Base-by-base conservation (phyloP, 306 rosid genomes). In the Cucumis melo region DNA sequence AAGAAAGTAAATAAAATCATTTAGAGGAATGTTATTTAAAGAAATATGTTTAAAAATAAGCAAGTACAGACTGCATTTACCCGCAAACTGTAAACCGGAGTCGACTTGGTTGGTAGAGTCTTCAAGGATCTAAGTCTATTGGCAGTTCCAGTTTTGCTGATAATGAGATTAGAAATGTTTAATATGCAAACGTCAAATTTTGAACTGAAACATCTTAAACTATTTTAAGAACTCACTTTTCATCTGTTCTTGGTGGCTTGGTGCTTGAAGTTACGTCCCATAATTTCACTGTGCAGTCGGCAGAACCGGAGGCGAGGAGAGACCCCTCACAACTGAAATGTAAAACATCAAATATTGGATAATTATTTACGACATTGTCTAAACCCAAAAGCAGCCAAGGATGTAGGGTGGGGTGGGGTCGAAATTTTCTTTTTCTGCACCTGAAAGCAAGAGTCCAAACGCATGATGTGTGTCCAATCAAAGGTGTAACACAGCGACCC, bases 401-500 rank as follows among this genome's bases (percentile, higher is more conserved):
- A n/a, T 29, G 64, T 8, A 5, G 78, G 63, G 63, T 6, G 63
- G 64, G 63, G 64, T 13, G 65, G 48, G 62, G 36, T 23, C 16
- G 4, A 32, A 7, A 12, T 44, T 57, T 20, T 21, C 6, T 55
- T 23, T 23, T 21, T 48, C 53, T 54, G 73, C 77, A 95, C 99
- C 99, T 95, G 88, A 88, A 92, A n/a, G 90, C 91, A 5, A 92
- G 90, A 11, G 96, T 84, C 99, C 99, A 95, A 32, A 95, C 91
- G 32, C 98, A 89, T 1, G 96, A 88, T n/a, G 97, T 84, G 87
- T 95, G 99, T 54, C 97, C 96, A 55, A 85, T 86, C 87, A 95
- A 84, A 75, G 98, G 97, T 7, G 89, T 86, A 74, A 95, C 87
- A 78, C 93, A 92, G 54, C 91, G 89, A 27, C 99, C 98, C 20